Conservation (phyloP, 2,329 filamentous ascomycete species). For the Arthrobotrys sphaeroides region DNA sequence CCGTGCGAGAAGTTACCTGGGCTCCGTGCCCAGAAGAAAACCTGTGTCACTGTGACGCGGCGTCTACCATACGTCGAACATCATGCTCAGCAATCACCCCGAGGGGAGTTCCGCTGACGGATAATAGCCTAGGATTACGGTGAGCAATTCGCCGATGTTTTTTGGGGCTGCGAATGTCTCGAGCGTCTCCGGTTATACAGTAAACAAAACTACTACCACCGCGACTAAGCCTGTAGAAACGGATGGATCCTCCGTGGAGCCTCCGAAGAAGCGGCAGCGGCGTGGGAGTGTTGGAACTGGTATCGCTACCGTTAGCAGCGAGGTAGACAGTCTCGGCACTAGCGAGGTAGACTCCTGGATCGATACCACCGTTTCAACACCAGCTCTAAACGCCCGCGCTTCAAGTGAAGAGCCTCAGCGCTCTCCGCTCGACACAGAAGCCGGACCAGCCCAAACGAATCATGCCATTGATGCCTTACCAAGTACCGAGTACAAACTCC, state of each 20-base stretch:
- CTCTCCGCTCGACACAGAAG: not conserved
- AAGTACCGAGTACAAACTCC: not conserved
- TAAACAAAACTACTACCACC: not conserved
- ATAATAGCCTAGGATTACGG: constrained; percentile 1
- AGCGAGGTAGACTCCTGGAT: not conserved
- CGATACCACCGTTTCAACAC: not conserved
- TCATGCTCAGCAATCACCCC: not conserved
- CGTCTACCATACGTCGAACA: not conserved
- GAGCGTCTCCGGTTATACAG: not conserved
- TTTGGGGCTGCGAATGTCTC: not conserved
- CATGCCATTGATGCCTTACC: not conserved
- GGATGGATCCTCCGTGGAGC: constrained; percentile 5
- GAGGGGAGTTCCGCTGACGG: not conserved
- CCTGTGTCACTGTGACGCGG: not conserved
- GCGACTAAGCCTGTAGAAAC: not conserved
- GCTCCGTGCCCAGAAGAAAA: constrained; percentile 1
- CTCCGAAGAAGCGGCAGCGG: constrained; percentile 3
- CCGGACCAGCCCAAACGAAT: not conserved
- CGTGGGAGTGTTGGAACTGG: not conserved
- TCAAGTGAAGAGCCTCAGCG: not conserved
- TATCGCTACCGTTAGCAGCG: not conserved
- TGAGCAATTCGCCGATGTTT: constrained; percentile 6
- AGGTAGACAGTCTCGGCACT: no score
- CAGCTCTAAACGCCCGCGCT: not conserved
- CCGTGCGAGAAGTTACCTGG: constrained; percentile 1